Base-by-base conservation (phyloP, 768 basidiomycete species). In the Tricholoma terreum region DNA sequence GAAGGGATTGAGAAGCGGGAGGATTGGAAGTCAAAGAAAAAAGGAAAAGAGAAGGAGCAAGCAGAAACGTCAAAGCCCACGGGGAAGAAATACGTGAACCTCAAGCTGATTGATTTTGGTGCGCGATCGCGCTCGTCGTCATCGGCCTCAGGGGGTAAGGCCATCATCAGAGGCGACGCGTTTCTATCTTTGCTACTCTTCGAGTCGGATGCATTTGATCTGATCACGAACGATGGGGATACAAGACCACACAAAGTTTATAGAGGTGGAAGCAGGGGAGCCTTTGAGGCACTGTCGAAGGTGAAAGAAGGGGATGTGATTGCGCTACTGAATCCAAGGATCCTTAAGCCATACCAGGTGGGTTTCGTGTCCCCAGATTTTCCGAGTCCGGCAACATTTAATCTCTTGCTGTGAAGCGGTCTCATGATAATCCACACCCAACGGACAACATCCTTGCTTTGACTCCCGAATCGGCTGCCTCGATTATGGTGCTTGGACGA, bases 271-370 rank as follows among this genome's bases (percentile, higher is more conserved):
- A 94, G 92, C 61, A 84, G 86, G 6, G 97, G 97, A 4, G 95
- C 94, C 3, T 98, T 91, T 66, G 97, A 98, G 69, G 77, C 82
- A 50, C 84, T 90, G 75, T 87, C 90, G 50, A 92, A 92, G 65
- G 72, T 96, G 54, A 85, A 84, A 58, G 90, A 94, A 62, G 97
- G 97, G 2, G 88, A 92, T 48, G 94, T 98, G 4, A 77, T 98
- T 38, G 91, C 93, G 1, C 78, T 99, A 40, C 75, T 98, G 17
- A 97, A 96, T 65, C 94, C 97, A 0, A 81, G 80, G 53, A 82
- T 98, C 45, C 74, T 97, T 56, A 91, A 91, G 65, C 94, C 94
- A 10, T 88, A 89, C 60, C 86, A 91, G 72, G 93, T 93, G 54
- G 57, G 82, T 61, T 31, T 30, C 6, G 22, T 36, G 43, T 12